Percentiles rank a stretch among this genome's conserved stretches.
phyloP scores from a whole-genome alignment of 345 rosid genomes.

The Acer negundo region DNA sequence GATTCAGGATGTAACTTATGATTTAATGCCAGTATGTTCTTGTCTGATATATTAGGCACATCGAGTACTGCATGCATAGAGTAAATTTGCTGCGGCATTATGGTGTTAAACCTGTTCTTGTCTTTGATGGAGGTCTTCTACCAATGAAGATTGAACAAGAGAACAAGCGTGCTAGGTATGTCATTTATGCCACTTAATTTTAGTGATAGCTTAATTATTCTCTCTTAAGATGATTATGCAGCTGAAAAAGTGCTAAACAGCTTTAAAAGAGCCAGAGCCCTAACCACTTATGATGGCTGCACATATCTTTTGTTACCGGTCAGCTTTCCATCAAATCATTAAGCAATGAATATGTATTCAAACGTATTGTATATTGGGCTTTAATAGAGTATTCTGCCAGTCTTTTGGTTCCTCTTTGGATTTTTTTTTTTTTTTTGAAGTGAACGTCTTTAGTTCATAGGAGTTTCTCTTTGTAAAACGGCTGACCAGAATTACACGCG shows the following conservation, averaged over 20 bases:
- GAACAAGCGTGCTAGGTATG: constrained; percentile 92
- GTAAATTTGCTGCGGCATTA: constrained; percentile 84
- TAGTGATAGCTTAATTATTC: background rate
- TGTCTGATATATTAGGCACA: constrained; percentile 61
- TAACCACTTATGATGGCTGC: background rate
- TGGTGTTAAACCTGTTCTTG: constrained; percentile 83
- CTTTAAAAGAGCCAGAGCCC: background rate
- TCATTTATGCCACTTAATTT: background rate
- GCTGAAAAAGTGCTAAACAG: background rate
- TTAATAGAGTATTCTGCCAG: background rate
- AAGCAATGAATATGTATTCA: background rate
- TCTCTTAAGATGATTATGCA: background rate
- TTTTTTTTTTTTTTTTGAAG: background rate
- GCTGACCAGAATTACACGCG: background rate
- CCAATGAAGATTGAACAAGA: constrained; percentile 98
- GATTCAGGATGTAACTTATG: constrained; percentile 18
- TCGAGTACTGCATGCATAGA: constrained; percentile 92
- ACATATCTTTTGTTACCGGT: background rate
- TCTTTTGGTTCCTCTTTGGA: background rate
- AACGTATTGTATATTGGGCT: background rate
- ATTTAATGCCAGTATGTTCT: constrained; percentile 11
- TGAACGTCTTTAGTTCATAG: background rate
- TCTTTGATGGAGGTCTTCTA: constrained; percentile 90
- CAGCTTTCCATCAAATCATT: background rate
- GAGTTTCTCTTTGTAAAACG: background rate